These are phyloP conservation scores for Boletus tomentosulus DNA, from an alignment of 768 basidiomycete species.

Conservation along the genomic window DNA sequence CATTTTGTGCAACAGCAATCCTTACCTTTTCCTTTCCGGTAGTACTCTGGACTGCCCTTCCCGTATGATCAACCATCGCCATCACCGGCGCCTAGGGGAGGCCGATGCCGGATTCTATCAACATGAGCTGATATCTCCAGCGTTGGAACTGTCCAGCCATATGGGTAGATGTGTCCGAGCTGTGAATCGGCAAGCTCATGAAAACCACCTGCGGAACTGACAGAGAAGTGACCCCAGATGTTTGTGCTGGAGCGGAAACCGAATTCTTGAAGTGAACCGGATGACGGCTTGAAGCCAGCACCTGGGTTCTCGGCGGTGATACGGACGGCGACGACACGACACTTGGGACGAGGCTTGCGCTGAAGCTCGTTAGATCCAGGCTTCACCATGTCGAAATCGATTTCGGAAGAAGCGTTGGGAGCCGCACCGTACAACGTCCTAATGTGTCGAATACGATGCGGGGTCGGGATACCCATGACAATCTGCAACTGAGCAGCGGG, in stretches of 20 bases:
- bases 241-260: conserved; percentile 99
- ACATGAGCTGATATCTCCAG: too few relatives aligned
- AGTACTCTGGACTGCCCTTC: too few relatives aligned
- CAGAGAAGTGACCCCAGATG: conserved; percentile 99
- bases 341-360: conserved; percentile 94
- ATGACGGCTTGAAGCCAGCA: conserved; percentile 98
- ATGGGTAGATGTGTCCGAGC: conserved; percentile 98
- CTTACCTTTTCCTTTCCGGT: too few relatives aligned
- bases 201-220: conserved; percentile 89
- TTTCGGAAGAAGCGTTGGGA: conserved; percentile 83
- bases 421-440: conserved; percentile 93
- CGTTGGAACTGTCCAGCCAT: too few relatives aligned
- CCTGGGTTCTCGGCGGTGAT: conserved; percentile 99
- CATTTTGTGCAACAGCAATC: too few relatives aligned
- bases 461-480: conserved; percentile 96
- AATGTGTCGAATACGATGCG: conserved; percentile 94
- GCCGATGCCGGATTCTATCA: too few relatives aligned
- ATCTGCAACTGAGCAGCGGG: conserved; percentile 96
- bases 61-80: too few relatives aligned
- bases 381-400: conserved; percentile 94
- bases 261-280: conserved; percentile 93
- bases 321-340: conserved; percentile 97
- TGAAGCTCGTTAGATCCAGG: conserved; percentile 86
- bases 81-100: too few relatives aligned
- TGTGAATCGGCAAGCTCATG: conserved; percentile 99